Conservation (phyloP, 345 rosid species). For the Hibiscus syriacus region DNA sequence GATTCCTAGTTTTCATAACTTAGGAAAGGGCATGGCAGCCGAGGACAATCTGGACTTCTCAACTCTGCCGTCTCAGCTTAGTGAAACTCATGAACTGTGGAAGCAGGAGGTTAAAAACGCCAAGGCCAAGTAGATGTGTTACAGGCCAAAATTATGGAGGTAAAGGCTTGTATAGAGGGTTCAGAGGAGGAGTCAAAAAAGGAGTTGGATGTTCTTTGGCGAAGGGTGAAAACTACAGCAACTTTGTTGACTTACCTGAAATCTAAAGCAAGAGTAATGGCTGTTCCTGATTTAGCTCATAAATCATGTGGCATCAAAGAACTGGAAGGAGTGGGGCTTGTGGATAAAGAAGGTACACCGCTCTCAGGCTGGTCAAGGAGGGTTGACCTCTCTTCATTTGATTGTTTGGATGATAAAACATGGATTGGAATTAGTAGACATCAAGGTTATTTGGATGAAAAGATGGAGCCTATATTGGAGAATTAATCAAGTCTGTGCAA, state of each 20-base stretch:
- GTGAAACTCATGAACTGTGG: constrained; percentile 41
- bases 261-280: constrained; percentile 64
- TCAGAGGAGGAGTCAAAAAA: constrained; percentile 55
- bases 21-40: too few species aligned
- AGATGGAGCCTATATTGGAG: constrained; percentile 50
- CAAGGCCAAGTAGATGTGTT: constrained; percentile 58
- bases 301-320: constrained; percentile 47
- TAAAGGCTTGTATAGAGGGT: constrained; percentile 50
- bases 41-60: constrained; percentile 11
- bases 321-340: constrained; percentile 44
- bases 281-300: constrained; percentile 53
- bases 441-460: constrained; percentile 38
- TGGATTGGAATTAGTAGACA: constrained; percentile 36
- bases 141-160: constrained; percentile 58
- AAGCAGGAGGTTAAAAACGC: constrained; percentile 40
- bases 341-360: constrained; percentile 46
- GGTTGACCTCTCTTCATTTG: constrained; percentile 42
- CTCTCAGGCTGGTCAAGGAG: constrained; percentile 41
- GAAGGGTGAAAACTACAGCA: constrained; percentile 53
- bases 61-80: constrained; percentile 30
- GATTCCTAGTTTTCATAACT: constrained; percentile 11
- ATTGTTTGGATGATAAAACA: constrained; percentile 37
- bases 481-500: constrained; percentile 57
- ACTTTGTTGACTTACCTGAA: constrained; percentile 53
- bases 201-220: constrained; percentile 61